phyloP scores from a whole-genome alignment of 179 eudicot genomes.

The Nepenthes alata region DNA sequence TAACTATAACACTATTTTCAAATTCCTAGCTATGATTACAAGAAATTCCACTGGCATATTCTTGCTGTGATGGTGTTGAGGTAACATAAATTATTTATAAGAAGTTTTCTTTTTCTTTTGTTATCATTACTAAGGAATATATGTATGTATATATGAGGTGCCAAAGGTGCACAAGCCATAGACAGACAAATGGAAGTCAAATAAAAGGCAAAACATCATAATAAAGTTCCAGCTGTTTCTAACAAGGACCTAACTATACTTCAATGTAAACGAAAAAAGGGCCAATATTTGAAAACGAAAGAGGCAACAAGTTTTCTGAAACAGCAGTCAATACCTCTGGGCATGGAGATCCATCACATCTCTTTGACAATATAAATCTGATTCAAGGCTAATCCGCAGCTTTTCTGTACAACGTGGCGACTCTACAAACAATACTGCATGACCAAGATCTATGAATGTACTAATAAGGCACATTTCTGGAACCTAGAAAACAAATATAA shows the following conservation, averaged over 20 bases:
- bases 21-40: too few relatives aligned
- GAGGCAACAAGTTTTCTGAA: not conserved
- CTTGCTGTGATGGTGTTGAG: too few relatives aligned
- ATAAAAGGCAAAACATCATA: not conserved
- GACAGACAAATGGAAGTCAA: not conserved
- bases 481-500: conserved; percentile 37
- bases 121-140: too few relatives aligned
- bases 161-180: too few relatives aligned
- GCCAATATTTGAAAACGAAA: not conserved
- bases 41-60: too few relatives aligned
- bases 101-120: too few relatives aligned
- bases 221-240: not conserved
- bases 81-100: too few relatives aligned
- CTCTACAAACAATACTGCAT: conserved; percentile 48
- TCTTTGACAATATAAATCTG: conserved; percentile 18
- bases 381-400: conserved; percentile 48
- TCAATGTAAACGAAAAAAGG: not conserved
- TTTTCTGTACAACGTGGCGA: conserved; percentile 70
- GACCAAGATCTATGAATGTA: conserved; percentile 53
- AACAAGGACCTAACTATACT: not conserved
- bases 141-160: too few relatives aligned
- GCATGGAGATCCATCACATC: conserved; percentile 49
- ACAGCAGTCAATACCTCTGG: conserved; percentile 38
- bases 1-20: too few relatives aligned
- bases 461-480: conserved; percentile 72